Percentiles rank a stretch among this genome's conserved stretches.
Evolutionary conservation across 345 rosid genomes (phyloP).

Genomic region (Eucalyptus marginata): DNA sequence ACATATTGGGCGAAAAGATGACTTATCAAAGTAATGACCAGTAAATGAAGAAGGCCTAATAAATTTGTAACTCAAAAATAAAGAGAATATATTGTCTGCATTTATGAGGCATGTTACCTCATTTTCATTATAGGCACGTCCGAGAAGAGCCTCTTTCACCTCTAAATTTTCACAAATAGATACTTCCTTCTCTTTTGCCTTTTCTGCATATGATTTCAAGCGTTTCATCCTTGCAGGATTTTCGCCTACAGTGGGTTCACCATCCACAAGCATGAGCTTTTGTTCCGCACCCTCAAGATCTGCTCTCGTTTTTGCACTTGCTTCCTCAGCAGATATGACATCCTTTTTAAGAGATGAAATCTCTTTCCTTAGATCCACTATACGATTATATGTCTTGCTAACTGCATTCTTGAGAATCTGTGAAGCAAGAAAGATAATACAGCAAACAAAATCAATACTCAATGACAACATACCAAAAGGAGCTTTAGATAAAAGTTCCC

Average conservation of each 20-base stretch:
- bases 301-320: slow-evolving; percentile 54
- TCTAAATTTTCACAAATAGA: slow-evolving; percentile 57
- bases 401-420: slow-evolving; percentile 93
- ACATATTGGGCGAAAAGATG: background rate
- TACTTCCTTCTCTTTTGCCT: slow-evolving; percentile 49
- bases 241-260: slow-evolving; percentile 91
- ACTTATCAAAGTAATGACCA: background rate
- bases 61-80: background rate
- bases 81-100: background rate
- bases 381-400: slow-evolving; percentile 83
- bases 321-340: slow-evolving; percentile 58
- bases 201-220: slow-evolving; percentile 58
- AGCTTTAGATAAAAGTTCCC: background rate
- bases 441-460: background rate
- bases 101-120: slow-evolving; percentile 39
- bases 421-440: background rate
- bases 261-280: slow-evolving; percentile 71
- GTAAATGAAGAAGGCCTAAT: background rate
- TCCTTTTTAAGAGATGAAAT: slow-evolving; percentile 49
- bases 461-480: background rate
- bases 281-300: slow-evolving; percentile 77
- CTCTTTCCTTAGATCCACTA: slow-evolving; percentile 88
- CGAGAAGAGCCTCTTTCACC: slow-evolving; percentile 87
- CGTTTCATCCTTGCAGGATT: slow-evolving; percentile 76
- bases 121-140: slow-evolving; percentile 69